phyloP scores from a whole-genome alignment of 164 flowering plant genomes.

The Santalum album region DNA sequence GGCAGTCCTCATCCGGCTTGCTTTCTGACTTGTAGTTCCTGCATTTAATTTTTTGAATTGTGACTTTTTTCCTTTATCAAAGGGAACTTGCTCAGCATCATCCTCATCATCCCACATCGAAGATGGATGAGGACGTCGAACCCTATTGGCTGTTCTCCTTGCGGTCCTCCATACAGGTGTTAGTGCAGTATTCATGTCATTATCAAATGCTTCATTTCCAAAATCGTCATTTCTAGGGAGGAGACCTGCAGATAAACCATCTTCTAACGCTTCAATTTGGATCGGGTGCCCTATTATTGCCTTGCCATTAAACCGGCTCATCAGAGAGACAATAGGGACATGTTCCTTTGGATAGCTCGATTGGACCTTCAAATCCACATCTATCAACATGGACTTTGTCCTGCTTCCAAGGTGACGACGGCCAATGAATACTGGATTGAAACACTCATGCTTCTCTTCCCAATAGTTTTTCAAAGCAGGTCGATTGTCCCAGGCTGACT shows the following conservation, averaged over 20 bases:
- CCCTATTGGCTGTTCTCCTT: slow-evolving; percentile 74
- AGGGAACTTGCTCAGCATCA: slow-evolving; percentile 19
- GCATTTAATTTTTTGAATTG: slow-evolving; percentile 21
- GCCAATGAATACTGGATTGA: slow-evolving; percentile 30
- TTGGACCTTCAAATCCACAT: slow-evolving; percentile 76
- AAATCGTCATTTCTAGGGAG: slow-evolving; percentile 26
- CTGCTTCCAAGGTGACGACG: slow-evolving; percentile 27
- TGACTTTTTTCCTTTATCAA: slow-evolving; percentile 27
- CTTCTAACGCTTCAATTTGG: slow-evolving; percentile 51
- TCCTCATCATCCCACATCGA: slow-evolving; percentile 39
- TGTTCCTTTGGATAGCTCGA: slow-evolving; percentile 52
- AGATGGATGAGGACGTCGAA: slow-evolving; percentile 55
- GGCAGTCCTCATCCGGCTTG: slow-evolving; percentile 13
- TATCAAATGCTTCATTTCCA: slow-evolving; percentile 19
- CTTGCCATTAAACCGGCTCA: slow-evolving; percentile 69
- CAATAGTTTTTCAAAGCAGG: slow-evolving; percentile 35
- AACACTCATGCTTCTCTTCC: slow-evolving; percentile 35
- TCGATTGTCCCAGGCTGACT: slow-evolving; percentile 34
- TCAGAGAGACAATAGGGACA: slow-evolving; percentile 73
- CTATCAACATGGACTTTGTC: slow-evolving; percentile 37
- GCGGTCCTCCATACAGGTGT: slow-evolving; percentile 85
- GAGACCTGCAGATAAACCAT: slow-evolving; percentile 43
- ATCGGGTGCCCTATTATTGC: slow-evolving; percentile 87
- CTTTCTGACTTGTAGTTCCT: slow-evolving; percentile 20
- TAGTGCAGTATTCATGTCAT: slow-evolving; percentile 34